phyloP scores from a whole-genome alignment of 176 grass and related monocot genomes.

The Cocos nucifera region DNA sequence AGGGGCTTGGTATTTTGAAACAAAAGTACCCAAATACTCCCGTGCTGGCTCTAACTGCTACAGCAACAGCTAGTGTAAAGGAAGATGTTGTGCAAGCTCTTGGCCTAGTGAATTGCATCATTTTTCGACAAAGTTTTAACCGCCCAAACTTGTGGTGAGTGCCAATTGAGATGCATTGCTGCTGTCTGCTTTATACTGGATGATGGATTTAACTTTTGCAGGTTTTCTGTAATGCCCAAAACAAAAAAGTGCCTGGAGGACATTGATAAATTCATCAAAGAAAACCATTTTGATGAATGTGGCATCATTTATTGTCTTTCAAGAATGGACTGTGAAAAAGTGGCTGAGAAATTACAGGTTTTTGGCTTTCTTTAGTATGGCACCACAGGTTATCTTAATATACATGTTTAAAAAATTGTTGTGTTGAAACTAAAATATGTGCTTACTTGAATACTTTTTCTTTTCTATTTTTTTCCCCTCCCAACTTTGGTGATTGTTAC shows the following conservation, averaged over 20 bases:
- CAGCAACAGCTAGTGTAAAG: constrained; percentile 82
- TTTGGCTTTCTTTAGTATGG: neutral
- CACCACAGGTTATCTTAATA: too few species aligned
- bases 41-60: constrained; percentile 87
- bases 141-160: constrained; percentile 75
- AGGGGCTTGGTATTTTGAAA: constrained; percentile 83
- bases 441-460: too few species aligned
- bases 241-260: constrained; percentile 92
- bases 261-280: constrained; percentile 60
- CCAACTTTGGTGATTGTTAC: too few species aligned
- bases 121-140: constrained; percentile 96
- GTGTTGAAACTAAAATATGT: too few species aligned
- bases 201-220: constrained; percentile 36
- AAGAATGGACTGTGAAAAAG: constrained; percentile 96
- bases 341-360: constrained; percentile 73
- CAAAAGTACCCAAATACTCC: constrained; percentile 57
- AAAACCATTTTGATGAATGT: constrained; percentile 68
- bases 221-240: constrained; percentile 60
- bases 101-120: constrained; percentile 67
- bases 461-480: too few species aligned
- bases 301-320: constrained; percentile 94
- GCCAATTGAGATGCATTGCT: neutral
- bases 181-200: neutral
- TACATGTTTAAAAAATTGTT: too few species aligned
- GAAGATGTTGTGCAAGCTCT: constrained; percentile 97